These are phyloP conservation scores for Gelatoporia subvermispora DNA, from an alignment of 768 basidiomycete species.

Conservation along the genomic window DNA sequence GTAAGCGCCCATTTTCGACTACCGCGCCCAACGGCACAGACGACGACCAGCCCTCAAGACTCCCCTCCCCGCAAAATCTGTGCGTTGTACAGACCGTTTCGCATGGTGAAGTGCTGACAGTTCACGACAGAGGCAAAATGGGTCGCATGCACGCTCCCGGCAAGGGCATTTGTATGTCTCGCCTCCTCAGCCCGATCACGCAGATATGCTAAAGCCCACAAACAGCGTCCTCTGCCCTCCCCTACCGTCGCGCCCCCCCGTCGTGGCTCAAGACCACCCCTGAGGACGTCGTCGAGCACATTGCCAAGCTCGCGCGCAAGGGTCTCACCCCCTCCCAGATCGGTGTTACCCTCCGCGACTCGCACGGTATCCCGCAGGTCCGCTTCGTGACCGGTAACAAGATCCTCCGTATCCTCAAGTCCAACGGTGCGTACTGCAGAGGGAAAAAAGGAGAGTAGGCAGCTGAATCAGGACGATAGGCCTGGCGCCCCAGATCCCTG, in stretches of 20 bases:
- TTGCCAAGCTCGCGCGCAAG: slow-evolving; percentile 96
- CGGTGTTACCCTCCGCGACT: slow-evolving; percentile 96
- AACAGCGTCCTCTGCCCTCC: slow-evolving; percentile 89
- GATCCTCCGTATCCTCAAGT: slow-evolving; percentile 96
- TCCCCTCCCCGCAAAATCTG: slow-evolving; percentile 30
- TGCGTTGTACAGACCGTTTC: slow-evolving; percentile 21
- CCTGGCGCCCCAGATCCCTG: slow-evolving; percentile 95
- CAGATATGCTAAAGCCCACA: neutral
- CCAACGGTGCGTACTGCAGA: slow-evolving; percentile 61
- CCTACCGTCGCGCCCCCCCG: slow-evolving; percentile 92
- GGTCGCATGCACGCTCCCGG: slow-evolving; percentile 99
- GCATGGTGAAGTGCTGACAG: slow-evolving; percentile 5
- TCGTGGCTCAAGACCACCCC: slow-evolving; percentile 96
- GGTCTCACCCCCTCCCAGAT: slow-evolving; percentile 97
- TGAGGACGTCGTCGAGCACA: slow-evolving; percentile 93
- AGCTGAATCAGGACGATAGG: slow-evolving; percentile 58
- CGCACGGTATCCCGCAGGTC: slow-evolving; percentile 97
- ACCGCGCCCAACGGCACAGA: slow-evolving; percentile 25
- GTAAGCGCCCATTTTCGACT: slow-evolving; percentile 23
- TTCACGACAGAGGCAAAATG: slow-evolving; percentile 45
- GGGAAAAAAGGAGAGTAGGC: slow-evolving; percentile 1
- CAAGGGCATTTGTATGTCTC: slow-evolving; percentile 93
- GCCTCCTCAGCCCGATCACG: slow-evolving; percentile 5
- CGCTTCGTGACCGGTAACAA: slow-evolving; percentile 99
- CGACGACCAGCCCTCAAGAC: slow-evolving; percentile 42